Base-by-base conservation (phyloP, 305 asterid genomes). In the Rubia peregrina region DNA sequence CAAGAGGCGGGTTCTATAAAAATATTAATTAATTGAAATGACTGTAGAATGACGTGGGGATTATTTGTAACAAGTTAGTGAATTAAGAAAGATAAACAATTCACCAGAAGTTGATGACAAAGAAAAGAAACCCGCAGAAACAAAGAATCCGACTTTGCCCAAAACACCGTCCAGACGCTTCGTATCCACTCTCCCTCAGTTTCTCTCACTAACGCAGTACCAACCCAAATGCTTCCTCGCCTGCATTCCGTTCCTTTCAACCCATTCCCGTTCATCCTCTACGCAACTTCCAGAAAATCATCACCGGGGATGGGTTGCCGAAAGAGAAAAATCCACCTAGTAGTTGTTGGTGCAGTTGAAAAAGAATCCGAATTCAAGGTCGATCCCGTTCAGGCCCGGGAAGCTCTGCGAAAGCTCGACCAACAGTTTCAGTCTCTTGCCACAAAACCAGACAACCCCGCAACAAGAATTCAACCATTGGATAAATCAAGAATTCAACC, bases 331-430 rank as follows among this genome's bases (percentile, higher is more conserved):
- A 1, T 13, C 61, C 60, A 55, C 63, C 41, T 65, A 13, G 46
- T 16, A 42, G 67, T 73, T 60, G 6, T 5, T 2, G 17, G 56
- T 61, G 87, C 80, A 6, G 74, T 73, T 74, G 87, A 84, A n/a
- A 82, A 73, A 59, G 93, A 86, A 21, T 84, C 95, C 1, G 91
- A 85, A 21, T 90, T 78, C 41, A 88, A 86, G 76, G 78, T 87
- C 17, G 93, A 90, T 75, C 73, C 79, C 13, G 91, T 86, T 1
- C 83, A 85, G 81, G 96, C 96, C 40, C 95, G 93, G 56, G 91
- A 86, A 79, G 92, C 95, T 67, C 76, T 90, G 76, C 82, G 83
- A 78, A 79, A 88, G 79, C 96, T 90, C 51, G 96, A 90, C 74
- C 86, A 85, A 61, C 86, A 90, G 83, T 79, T 90, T 43, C 87